These are phyloP conservation scores for Salix udensis DNA, from an alignment of 345 rosid species.

Conservation along the genomic window DNA sequence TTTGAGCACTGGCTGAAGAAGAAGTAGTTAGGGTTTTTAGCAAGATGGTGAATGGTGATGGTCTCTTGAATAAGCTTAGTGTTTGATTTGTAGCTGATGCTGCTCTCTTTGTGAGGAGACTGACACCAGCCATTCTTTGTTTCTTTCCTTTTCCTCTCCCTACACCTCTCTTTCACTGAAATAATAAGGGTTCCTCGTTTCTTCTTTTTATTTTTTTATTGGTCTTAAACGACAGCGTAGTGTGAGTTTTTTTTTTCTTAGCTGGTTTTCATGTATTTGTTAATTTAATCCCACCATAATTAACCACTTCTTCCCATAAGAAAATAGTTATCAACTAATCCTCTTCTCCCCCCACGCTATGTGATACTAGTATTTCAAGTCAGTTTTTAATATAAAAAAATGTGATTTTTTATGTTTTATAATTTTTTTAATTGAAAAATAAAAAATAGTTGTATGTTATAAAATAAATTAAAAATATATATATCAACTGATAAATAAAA, in stretches of 20 bases:
- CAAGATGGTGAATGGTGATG: slow-evolving; percentile 33
- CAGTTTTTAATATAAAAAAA: too few relatives aligned
- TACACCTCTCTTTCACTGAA: neutral
- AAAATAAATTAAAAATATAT: too few relatives aligned
- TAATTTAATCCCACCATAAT: neutral
- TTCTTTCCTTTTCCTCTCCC: neutral
- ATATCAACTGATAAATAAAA: too few relatives aligned
- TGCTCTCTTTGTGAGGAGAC: neutral
- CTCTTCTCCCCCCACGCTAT: too few relatives aligned
- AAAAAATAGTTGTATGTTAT: too few relatives aligned
- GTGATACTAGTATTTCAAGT: too few relatives aligned
- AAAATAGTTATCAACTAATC: too few relatives aligned
- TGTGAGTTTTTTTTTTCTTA: neutral
- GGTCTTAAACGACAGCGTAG: neutral
- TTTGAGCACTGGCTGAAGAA: slow-evolving; percentile 17
- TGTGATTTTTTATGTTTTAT: too few relatives aligned
- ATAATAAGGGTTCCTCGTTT: neutral
- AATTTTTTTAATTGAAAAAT: too few relatives aligned
- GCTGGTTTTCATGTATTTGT: neutral
- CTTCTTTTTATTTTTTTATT: neutral
- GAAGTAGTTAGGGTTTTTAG: slow-evolving; percentile 45
- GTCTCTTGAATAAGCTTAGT: neutral
- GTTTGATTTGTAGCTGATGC: slow-evolving; percentile 8
- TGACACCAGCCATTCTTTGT: neutral
- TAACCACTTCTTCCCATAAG: too few relatives aligned